These are phyloP conservation scores for Ogataea pignaliae DNA, from an alignment of 805 yeast genomes.

Conservation along the genomic window DNA sequence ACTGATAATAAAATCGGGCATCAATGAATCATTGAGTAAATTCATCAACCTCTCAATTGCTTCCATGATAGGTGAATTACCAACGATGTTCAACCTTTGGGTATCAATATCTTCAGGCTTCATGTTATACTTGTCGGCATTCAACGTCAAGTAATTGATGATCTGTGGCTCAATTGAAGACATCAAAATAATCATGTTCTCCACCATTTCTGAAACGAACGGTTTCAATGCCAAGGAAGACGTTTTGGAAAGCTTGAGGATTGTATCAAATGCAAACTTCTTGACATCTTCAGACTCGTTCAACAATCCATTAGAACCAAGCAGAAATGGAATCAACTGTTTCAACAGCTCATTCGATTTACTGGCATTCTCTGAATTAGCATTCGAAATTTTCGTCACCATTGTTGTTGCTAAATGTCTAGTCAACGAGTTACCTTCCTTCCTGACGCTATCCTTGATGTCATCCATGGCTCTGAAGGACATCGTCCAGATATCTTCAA, in stretches of 20 bases:
- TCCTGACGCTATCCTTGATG: constrained; percentile 87
- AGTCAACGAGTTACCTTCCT: constrained; percentile 69
- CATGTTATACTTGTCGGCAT: constrained; percentile 83
- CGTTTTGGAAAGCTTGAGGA: constrained; percentile 65
- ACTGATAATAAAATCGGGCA: constrained; percentile 44
- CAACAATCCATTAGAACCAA: constrained; percentile 73
- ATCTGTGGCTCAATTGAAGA: constrained; percentile 91
- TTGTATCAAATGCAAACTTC: constrained; percentile 66
- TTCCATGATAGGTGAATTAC: constrained; percentile 85
- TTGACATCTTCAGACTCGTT: constrained; percentile 86
- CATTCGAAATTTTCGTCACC: constrained; percentile 51
- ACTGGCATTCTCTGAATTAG: constrained; percentile 30
- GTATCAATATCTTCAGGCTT: constrained; percentile 71
- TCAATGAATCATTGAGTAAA: constrained; percentile 45
- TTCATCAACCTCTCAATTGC: constrained; percentile 71
- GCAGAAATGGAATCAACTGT: constrained; percentile 68
- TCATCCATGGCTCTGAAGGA: constrained; percentile 90
- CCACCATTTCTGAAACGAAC: constrained; percentile 63
- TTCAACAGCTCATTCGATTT: constrained; percentile 45
- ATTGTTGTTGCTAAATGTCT: constrained; percentile 60
- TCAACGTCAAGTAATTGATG: constrained; percentile 76
- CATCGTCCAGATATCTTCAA: constrained; percentile 80
- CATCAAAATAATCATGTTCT: constrained; percentile 65
- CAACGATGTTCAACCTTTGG: constrained; percentile 65
- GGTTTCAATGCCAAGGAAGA: constrained; percentile 59